Base-by-base conservation (phyloP, 2,329 filamentous ascomycete genomes). In the Colletotrichum somersetense region DNA sequence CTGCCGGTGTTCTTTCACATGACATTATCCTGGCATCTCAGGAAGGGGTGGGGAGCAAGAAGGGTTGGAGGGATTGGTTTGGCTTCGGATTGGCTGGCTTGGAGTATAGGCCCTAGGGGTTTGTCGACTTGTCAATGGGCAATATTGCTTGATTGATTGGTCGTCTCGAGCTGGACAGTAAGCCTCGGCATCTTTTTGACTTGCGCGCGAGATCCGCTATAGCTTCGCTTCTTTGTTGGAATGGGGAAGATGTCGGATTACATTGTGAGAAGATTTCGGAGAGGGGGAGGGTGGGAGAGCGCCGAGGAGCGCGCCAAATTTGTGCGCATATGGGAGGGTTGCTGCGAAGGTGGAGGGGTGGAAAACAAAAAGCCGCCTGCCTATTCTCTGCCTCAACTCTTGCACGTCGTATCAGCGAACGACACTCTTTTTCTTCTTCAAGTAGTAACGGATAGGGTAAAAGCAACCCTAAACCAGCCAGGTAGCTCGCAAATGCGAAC, bases 1-100 rank as follows among this genome's bases (percentile, higher is more conserved):
- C 67, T 58, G 65, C 66, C 66, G 63, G 69, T 74, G 53, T 71
- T 69, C 46, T 50, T 70, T 56, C 46, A 55, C 66, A 57, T 38
- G 18, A 58, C 26, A 53, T 26, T 48, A 52, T 35, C 42, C 66
- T 56, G 55, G 23, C 38, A 40, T 57, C 50, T 35, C 35, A 63
- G 42, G 33, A 52, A 38, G 55, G 46, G 46, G 46, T 48, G n/a
- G 56, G 58, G 58, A 58, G 73, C 64, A 53, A 66, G 69, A 26
- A 66, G 62, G 73, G 53, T 58, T 69, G 53, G 53, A 44, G 35
- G 53, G 18, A 30, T 69, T 71, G 65, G 66, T 56, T 72, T 65
- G 64, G 44, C 62, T 46, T 40, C 44, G 57, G 59, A 42, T 61
- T 65, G 48, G 55, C 63, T 65, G 48, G 48, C 63, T 72, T 72